These are phyloP conservation scores for Aspergillus kassunensis DNA, from an alignment of 495 filamentous ascomycete species.

Conservation along the genomic window DNA sequence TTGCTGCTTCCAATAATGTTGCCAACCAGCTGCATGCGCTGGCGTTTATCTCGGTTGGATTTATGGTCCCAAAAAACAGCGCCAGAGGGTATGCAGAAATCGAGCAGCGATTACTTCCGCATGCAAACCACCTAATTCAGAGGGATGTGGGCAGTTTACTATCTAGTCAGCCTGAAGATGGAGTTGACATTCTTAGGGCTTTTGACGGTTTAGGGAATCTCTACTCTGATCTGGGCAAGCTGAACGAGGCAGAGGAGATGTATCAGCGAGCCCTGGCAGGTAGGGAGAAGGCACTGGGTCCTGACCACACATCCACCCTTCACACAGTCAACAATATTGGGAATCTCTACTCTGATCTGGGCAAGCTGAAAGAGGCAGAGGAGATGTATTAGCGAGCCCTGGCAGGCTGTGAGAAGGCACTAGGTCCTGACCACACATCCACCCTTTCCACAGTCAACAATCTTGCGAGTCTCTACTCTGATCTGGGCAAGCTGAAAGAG, in stretches of 20 bases:
- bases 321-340: not conserved
- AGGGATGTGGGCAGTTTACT: not conserved
- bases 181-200: slow-evolving; percentile 8
- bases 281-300: slow-evolving; percentile 6
- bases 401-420: not conserved
- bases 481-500: slow-evolving; percentile 1
- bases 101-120: slow-evolving; percentile 36
- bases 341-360: not conserved
- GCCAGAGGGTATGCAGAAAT: slow-evolving; percentile 22
- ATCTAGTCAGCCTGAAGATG: not conserved
- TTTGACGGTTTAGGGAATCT: slow-evolving; percentile 12
- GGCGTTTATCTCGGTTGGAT: slow-evolving; percentile 25
- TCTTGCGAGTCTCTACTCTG: not conserved
- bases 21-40: slow-evolving; percentile 17
- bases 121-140: slow-evolving; percentile 25
- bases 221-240: slow-evolving; percentile 14
- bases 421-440: not conserved
- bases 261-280: slow-evolving; percentile 16
- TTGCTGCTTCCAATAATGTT: slow-evolving; percentile 12
- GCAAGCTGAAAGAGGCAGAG: not conserved
- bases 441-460: not conserved
- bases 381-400: not conserved
- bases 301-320: slow-evolving; percentile 1
- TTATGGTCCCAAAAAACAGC: slow-evolving; percentile 18
- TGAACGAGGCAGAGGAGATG: slow-evolving; percentile 8